A percentile compares a stretch with the other conserved stretches of the same genome.
Evolutionary conservation across 2,329 filamentous ascomycete species (phyloP).

Genomic region (Fulvia fulva): DNA sequence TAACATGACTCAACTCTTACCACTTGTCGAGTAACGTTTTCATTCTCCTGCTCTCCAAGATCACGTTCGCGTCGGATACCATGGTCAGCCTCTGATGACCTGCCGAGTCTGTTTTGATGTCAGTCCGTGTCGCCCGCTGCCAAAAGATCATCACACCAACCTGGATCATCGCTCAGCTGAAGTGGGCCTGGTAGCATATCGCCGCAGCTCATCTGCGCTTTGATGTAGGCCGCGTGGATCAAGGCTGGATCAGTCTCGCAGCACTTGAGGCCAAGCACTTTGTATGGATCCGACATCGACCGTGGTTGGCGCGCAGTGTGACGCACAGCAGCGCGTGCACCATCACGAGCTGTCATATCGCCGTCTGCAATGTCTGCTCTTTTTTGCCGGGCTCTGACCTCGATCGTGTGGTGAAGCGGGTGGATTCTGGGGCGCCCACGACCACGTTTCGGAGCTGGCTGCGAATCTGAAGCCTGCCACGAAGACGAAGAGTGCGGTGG

Average conservation of each 20-base stretch:
- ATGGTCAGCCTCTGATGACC: background rate
- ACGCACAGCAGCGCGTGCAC: background rate
- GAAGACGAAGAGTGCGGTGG: background rate
- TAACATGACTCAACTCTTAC: background rate
- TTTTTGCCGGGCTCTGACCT: background rate
- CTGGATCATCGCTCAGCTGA: background rate
- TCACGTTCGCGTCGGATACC: background rate
- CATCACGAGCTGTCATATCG: background rate
- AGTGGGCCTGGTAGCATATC: background rate
- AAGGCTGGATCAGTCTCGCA: background rate
- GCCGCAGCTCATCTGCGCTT: background rate
- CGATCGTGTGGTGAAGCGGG: background rate
- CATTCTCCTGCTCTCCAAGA: background rate
- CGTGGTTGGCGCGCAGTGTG: background rate
- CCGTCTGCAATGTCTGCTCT: background rate
- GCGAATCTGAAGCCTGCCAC: background rate
- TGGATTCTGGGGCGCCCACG: background rate
- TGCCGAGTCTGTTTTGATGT: background rate
- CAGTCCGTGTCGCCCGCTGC: background rate
- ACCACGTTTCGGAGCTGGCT: background rate
- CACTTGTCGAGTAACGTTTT: background rate
- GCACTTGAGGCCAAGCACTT: background rate
- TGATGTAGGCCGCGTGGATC: background rate
- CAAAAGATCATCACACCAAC: background rate
- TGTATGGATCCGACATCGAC: background rate